Evolutionary conservation across 108 stramenopile genomes (phyloP), one percentile per base, ranked within the genome.

Genomic region (Cylindrotheca fusiformis): DNA sequence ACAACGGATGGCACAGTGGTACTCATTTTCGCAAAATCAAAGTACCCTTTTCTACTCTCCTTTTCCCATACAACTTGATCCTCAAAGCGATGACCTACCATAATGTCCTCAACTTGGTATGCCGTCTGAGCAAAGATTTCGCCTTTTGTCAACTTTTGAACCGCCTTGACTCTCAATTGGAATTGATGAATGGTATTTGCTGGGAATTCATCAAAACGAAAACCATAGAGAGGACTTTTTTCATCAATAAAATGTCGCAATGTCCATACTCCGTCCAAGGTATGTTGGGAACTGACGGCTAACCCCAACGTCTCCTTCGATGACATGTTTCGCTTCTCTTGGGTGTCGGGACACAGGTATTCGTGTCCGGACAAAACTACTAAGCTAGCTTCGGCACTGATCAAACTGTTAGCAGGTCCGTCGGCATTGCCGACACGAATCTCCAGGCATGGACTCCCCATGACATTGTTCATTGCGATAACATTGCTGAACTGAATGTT

Each of bases 201-300:
- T 1, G 49, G 49, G 3, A 44, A 44, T 30, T 63, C 49, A n/a
- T 23, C 27, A 63, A 49, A 30, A 2, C 25, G 4, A 2, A 63
- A 49, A 51, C 62, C 62, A 51, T 29, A 63, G 12, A 90, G 47
- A 25, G 85, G 89, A 14, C 79, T 81, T 46, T 68, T 55, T 22
- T 67, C 66, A 64, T 90, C 80, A 50, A 90, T 47, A 10, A 60
- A 62, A 52, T 90, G 89, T 12, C 83, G 75, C 23, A 79, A 44
- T 25, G 53, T 79, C 88, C 88, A 90, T 1, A 84, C 59, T 20
- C 44, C 30, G 1, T 29, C 48, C 20, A 2, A 41, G 10, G 14
- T 10, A 14, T 41, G 36, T 41, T 41, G 36, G 6, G 36, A 41
- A 41, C 10, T 41, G 14, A 41, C 36, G 6, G 36, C 36, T 41